Base-by-base conservation (phyloP, 2,329 filamentous ascomycete genomes). In the Coleophoma cylindrospora region DNA sequence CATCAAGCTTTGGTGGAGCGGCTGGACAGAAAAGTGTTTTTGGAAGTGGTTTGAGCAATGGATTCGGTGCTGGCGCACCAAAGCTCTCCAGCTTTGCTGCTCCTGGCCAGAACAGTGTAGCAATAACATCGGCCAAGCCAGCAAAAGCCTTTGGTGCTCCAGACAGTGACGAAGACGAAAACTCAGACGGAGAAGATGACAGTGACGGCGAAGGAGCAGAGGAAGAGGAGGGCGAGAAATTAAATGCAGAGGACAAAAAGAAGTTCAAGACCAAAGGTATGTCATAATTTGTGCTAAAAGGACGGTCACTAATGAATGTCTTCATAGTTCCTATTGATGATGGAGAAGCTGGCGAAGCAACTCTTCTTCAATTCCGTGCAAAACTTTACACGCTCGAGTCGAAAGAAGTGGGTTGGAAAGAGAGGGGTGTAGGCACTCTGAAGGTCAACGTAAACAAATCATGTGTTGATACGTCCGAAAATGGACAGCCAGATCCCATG, bases 321-420 rank as follows among this genome's bases (percentile, higher is more conserved):
- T 27, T 27, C 12, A 48, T 59, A 91, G 81, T 84, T 27, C 71
- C 73, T 44, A 80, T 92, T 40, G 87, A 95, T 65, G 92, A 94
- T 47, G 92, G 92, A 50, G 92, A 97, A 69, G 84, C 91, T 61
- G 83, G 83, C 45, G 92, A 97, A 66, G 76, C 76, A 17, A 92
- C 87, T 2, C 71, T 89, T 45, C 80, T 92, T 63, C 79, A 83
- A 41, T 83, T 87, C 52, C 85, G 91, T 56, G 87, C 89, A 17
- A 95, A 95, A 68, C 80, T 97, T 51, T 97, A 89, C 71, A 80
- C 86, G 51, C 87, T 94, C 61, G 83, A 87, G 56, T 81, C 61
- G 5, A 64, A 65, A 55, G 61, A 81, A 56, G 75, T 76, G 34
- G 77, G 76, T 43, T 97, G 92, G 92, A 92, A 92, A 67, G 92